A percentile compares a stretch with the other conserved stretches of the same genome.
These are phyloP conservation scores for Neopestalotiopsis sp. DNA, from an alignment of 2,329 filamentous ascomycete genomes.

Conservation along the genomic window DNA sequence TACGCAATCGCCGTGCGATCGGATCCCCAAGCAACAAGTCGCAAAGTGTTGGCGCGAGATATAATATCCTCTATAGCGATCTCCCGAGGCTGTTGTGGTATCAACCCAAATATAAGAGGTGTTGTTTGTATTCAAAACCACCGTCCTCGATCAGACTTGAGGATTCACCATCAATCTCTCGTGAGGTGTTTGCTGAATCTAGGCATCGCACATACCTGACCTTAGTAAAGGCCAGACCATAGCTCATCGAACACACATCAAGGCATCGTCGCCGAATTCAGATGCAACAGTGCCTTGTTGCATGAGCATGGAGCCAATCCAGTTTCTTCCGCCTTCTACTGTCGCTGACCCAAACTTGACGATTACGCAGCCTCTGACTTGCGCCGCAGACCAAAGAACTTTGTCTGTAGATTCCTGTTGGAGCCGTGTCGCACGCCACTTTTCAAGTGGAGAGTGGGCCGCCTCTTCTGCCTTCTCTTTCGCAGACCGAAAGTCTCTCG, in stretches of 20 bases:
- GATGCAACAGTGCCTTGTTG: constrained; percentile 74
- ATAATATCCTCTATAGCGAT: too few species aligned
- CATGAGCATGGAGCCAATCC: constrained; percentile 77
- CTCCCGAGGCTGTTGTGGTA: too few species aligned
- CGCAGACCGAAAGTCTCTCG: constrained; percentile 72
- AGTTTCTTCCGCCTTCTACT: constrained; percentile 80
- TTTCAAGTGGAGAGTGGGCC: constrained; percentile 45
- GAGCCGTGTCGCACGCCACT: constrained; percentile 62
- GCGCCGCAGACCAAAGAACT: constrained; percentile 82
- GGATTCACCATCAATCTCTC: too few species aligned
- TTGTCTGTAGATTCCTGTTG: constrained; percentile 61
- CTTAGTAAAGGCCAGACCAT: background rate
- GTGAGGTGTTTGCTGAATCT: too few species aligned
- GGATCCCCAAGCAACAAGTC: too few species aligned
- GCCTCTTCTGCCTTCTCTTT: constrained; percentile 50
- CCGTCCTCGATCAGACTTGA: too few species aligned
- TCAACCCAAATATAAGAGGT: too few species aligned
- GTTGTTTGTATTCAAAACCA: too few species aligned
- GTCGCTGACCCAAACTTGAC: constrained; percentile 88
- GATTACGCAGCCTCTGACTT: constrained; percentile 80
- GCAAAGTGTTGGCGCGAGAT: too few species aligned
- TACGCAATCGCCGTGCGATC: too few species aligned
- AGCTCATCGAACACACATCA: constrained; percentile 73
- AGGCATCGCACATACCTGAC: background rate
- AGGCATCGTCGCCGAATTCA: constrained; percentile 79